Conservation (phyloP, 257 asterid species). For the Gynochthodes officinalis region DNA sequence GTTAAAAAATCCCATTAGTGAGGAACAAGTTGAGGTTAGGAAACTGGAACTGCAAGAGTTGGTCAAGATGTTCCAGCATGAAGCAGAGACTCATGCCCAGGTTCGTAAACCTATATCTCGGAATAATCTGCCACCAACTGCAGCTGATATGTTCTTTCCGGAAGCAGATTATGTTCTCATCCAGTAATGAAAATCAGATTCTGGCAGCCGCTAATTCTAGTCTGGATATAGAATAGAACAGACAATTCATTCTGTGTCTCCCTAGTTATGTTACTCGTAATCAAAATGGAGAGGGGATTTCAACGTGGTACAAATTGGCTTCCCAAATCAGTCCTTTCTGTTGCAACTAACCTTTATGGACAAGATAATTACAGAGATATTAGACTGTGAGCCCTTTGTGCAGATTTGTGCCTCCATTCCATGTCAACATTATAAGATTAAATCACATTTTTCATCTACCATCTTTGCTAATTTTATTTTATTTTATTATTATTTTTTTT, state of each 20-base stretch:
- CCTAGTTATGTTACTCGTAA: not conserved
- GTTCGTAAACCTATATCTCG: conserved; percentile 63
- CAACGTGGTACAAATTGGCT: not conserved
- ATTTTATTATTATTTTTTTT: too few species aligned
- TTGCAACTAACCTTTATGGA: not conserved
- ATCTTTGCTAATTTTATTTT: too few species aligned
- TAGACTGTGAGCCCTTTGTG: not conserved
- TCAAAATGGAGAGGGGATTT: not conserved
- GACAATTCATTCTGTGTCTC: too few species aligned
- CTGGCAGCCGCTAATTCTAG: not conserved
- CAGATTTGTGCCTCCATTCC: not conserved
- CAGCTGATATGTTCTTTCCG: conserved; percentile 54
- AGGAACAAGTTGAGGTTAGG: conserved; percentile 75
- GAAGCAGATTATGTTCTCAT: conserved; percentile 66
- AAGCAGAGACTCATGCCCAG: conserved; percentile 93
- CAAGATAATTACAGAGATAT: not conserved
- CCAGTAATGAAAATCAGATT: conserved; percentile 12
- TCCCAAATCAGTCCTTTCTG: not conserved
- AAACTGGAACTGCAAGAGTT: conserved; percentile 74
- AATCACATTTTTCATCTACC: too few species aligned
- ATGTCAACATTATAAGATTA: too few species aligned
- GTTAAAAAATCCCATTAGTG: conserved; percentile 59
- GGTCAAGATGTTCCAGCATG: conserved; percentile 86
- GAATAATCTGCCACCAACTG: conserved; percentile 80
- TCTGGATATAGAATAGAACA: not conserved